Conservation (phyloP, 2,329 filamentous ascomycete species). For the Calonectria pauciramosa region DNA sequence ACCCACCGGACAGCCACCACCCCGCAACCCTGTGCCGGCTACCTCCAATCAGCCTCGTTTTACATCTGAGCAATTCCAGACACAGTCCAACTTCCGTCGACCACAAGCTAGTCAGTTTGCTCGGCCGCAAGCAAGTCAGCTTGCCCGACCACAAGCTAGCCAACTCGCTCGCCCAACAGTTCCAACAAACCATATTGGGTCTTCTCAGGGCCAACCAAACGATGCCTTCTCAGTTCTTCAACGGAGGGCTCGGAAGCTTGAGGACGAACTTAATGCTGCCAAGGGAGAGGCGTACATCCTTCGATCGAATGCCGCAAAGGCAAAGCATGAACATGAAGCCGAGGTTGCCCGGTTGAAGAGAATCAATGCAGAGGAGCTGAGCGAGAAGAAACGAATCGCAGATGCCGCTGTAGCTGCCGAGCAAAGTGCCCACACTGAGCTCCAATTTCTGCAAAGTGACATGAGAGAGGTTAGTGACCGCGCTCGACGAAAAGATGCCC, state of each 20-base stretch:
- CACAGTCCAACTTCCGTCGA: slow-evolving; percentile 47
- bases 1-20: slow-evolving; percentile 27
- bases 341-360: slow-evolving; percentile 74
- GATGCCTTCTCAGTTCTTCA: slow-evolving; percentile 63
- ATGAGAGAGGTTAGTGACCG: slow-evolving; percentile 70
- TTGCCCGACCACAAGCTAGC: slow-evolving; percentile 46
- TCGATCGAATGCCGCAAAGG: slow-evolving; percentile 76
- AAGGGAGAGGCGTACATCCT: slow-evolving; percentile 82
- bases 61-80: slow-evolving; percentile 49
- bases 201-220: slow-evolving; percentile 46
- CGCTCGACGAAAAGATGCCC: slow-evolving; percentile 61
- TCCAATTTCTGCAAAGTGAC: slow-evolving; percentile 81
- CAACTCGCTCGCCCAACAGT: slow-evolving; percentile 57
- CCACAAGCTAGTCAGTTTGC: slow-evolving; percentile 57
- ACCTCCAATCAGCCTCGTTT: slow-evolving; percentile 40
- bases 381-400: slow-evolving; percentile 73
- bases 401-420: slow-evolving; percentile 76
- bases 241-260: slow-evolving; percentile 65
- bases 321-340: slow-evolving; percentile 72
- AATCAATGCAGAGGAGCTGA: slow-evolving; percentile 73
- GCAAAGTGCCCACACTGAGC: slow-evolving; percentile 75
- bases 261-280: slow-evolving; percentile 72
- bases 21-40: slow-evolving; percentile 32
- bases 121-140: too few relatives aligned
- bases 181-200: slow-evolving; percentile 39